Evolutionary conservation across 192 early-diverging fungal genomes (phyloP).

Genomic region (Coemansia sp.): DNA sequence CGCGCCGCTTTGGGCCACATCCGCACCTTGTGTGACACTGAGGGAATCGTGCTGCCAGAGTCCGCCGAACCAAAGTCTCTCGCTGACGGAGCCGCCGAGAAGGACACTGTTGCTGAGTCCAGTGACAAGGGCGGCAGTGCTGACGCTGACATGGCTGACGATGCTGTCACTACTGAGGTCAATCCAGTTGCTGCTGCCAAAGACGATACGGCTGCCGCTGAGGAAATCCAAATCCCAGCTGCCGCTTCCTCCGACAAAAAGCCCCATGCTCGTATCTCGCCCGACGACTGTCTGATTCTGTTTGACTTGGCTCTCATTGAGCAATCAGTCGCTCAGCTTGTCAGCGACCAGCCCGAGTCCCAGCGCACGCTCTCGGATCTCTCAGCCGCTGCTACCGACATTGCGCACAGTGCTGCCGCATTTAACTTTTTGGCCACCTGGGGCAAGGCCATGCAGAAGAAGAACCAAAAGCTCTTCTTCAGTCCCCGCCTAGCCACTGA

Average conservation of each 20-base stretch:
- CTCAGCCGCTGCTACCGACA: slow-evolving; percentile 53
- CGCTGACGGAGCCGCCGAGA: neutral
- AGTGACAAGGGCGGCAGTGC: neutral
- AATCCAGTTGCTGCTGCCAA: no score
- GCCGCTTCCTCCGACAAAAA: neutral
- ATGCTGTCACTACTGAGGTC: neutral
- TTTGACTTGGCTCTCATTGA: slow-evolving; percentile 78
- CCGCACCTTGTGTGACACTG: slow-evolving; percentile 8
- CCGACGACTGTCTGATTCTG: slow-evolving; percentile 56
- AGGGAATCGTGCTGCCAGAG: slow-evolving; percentile 14
- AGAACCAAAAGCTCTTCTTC: slow-evolving; percentile 52
- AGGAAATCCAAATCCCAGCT: neutral
- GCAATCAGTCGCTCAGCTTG: slow-evolving; percentile 74
- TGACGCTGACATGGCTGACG: neutral
- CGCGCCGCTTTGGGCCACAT: slow-evolving; percentile 53
- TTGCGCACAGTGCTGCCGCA: slow-evolving; percentile 48
- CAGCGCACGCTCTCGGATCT: slow-evolving; percentile 59
- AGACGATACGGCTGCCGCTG: neutral
- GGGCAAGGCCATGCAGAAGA: slow-evolving; percentile 36
- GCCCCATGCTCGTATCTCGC: neutral
- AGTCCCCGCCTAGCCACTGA: slow-evolving; percentile 61
- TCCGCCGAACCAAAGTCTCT: slow-evolving; percentile 5
- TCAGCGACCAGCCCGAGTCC: slow-evolving; percentile 66
- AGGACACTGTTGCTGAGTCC: neutral
- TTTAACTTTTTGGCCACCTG: slow-evolving; percentile 32